phyloP scores from a whole-genome alignment of 208 protist species.

The Leishmania guyanensis region DNA sequence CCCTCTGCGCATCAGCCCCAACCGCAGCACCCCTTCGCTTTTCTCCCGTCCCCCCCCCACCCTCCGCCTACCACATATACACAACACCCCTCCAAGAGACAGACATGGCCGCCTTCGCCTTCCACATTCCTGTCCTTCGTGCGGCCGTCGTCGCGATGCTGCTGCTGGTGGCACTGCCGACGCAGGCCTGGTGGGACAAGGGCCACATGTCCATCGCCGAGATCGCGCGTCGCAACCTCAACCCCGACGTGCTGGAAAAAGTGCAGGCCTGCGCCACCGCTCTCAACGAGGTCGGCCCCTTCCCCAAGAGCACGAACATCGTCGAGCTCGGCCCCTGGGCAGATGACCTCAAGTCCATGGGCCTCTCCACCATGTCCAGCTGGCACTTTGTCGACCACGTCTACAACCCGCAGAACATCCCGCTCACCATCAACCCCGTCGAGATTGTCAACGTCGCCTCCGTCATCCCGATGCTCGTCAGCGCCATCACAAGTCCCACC shows the following conservation, averaged over 20 bases:
- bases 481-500: constrained; percentile 19
- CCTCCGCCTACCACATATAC: background rate
- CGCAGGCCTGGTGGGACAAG: constrained; percentile 56
- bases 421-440: constrained; percentile 31
- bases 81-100: background rate
- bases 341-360: constrained; percentile 49
- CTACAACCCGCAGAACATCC: constrained; percentile 42
- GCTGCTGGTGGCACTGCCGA: constrained; percentile 12
- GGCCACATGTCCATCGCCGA: constrained; percentile 67
- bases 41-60: background rate
- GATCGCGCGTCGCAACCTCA: constrained; percentile 49
- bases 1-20: background rate
- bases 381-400: constrained; percentile 63
- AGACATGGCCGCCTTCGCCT: background rate
- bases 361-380: constrained; percentile 36
- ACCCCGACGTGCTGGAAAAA: constrained; percentile 19
- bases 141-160: background rate
- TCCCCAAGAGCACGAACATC: constrained; percentile 43
- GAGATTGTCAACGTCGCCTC: constrained; percentile 38
- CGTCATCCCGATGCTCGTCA: constrained; percentile 34
- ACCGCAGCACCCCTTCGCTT: too few species aligned
- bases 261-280: constrained; percentile 23
- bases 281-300: constrained; percentile 33
- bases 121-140: background rate
- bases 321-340: constrained; percentile 55